Conservation (phyloP, 768 basidiomycete genomes). For the Tylopilus felleus region DNA sequence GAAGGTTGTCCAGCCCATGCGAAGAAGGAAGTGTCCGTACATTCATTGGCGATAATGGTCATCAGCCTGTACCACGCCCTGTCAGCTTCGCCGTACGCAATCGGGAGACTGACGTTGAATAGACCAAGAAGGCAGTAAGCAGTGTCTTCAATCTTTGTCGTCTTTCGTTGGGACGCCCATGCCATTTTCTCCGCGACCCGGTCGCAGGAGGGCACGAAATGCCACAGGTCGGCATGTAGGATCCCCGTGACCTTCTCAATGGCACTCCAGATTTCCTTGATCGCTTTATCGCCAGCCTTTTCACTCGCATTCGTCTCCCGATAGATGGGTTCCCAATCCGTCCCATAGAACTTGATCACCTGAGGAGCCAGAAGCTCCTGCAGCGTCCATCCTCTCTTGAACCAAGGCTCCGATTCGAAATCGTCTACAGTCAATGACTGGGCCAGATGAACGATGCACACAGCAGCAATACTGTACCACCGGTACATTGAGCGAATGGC, state of each 20-base stretch:
- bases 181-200: conserved; percentile 18
- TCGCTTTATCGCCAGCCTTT: conserved; percentile 8
- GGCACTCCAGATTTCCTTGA: conserved; percentile 7
- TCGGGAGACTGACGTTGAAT: conserved; percentile 21
- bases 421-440: conserved; percentile 6
- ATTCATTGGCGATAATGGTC: conserved; percentile 11
- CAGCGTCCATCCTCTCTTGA: conserved; percentile 22
- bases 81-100: conserved; percentile 25
- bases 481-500: conserved; percentile 30
- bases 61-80: conserved; percentile 23
- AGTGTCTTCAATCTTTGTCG: conserved; percentile 22
- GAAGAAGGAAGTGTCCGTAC: conserved; percentile 10
- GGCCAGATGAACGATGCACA: conserved; percentile 25
- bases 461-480: conserved; percentile 23
- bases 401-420: conserved; percentile 20
- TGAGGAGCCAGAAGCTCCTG: conserved; percentile 16
- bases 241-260: conserved; percentile 14
- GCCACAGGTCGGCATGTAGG: conserved; percentile 5
- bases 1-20: conserved; percentile 14
- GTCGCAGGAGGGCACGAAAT: conserved; percentile 10
- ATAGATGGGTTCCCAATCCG: conserved; percentile 17
- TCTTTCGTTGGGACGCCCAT: conserved; percentile 26
- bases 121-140: conserved; percentile 26
- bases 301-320: background rate
- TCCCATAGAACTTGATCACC: conserved; percentile 18